Conservation (phyloP, 1,139 yeast genomes). For the Candida labiduridarum region DNA sequence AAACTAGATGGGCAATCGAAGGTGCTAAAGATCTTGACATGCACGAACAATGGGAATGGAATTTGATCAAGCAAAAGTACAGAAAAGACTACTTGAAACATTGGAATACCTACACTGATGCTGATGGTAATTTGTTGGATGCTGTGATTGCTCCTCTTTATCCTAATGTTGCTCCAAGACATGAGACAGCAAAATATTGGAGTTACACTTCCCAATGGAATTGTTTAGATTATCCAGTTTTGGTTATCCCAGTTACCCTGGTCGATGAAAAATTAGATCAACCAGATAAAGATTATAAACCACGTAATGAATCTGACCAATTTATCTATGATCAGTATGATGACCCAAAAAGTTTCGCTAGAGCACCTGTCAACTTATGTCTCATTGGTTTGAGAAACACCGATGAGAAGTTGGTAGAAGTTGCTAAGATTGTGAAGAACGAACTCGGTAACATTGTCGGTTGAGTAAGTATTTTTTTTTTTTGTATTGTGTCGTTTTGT, state of each 20-base stretch:
- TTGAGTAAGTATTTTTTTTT: background rate
- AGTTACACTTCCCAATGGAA: constrained; percentile 27
- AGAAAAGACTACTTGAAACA: constrained; percentile 22
- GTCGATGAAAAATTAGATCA: constrained; percentile 19
- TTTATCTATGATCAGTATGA: constrained; percentile 19
- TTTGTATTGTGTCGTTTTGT: background rate
- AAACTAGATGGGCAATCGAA: constrained; percentile 22
- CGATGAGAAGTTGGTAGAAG: constrained; percentile 21
- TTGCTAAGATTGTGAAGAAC: constrained; percentile 15
- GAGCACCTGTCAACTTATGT: constrained; percentile 22
- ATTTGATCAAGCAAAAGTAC: constrained; percentile 23
- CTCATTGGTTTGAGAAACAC: constrained; percentile 22
- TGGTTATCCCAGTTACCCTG: constrained; percentile 23
- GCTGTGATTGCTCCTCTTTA: constrained; percentile 24
- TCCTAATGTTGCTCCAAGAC: constrained; percentile 25
- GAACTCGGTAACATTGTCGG: constrained; percentile 12
- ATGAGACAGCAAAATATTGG: constrained; percentile 24
- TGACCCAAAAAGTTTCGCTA: constrained; percentile 17
- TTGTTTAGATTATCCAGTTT: constrained; percentile 25
- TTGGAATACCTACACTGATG: constrained; percentile 19
- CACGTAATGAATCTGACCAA: constrained; percentile 16
- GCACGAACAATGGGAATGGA: constrained; percentile 23
- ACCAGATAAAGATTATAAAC: constrained; percentile 15
- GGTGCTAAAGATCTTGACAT: constrained; percentile 17
- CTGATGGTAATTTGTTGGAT: constrained; percentile 38